Percentiles rank a stretch among this genome's conserved stretches.
phyloP scores from a whole-genome alignment of 495 filamentous ascomycete genomes.

The Amniculicola lignicola region DNA sequence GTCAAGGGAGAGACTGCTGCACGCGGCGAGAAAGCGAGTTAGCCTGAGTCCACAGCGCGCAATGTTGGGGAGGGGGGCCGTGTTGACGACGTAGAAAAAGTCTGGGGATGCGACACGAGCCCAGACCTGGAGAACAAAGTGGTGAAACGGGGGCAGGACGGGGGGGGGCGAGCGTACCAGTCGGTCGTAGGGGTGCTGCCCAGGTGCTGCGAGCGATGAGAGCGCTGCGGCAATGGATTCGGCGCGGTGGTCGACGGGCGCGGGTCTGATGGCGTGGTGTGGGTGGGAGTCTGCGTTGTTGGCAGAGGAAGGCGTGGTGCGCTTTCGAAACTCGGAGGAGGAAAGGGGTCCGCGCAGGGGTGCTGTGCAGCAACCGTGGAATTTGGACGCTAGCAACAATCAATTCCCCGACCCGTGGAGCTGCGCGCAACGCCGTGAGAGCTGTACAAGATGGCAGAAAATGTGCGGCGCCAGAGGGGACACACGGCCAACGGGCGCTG shows the following conservation, averaged over 20 bases:
- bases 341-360: conserved; percentile 33
- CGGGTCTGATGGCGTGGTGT: conserved; percentile 5
- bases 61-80: background rate
- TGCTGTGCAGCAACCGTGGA: conserved; percentile 21
- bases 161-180: conserved; percentile 29
- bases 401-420: conserved; percentile 13
- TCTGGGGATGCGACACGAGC: conserved; percentile 24
- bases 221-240: conserved; percentile 21
- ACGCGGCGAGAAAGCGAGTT: conserved; percentile 2
- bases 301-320: conserved; percentile 32
- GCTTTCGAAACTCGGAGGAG: conserved; percentile 17
- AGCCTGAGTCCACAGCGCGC: conserved; percentile 1
- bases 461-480: too few species aligned
- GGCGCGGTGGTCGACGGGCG: background rate
- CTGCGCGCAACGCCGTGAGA: too few species aligned
- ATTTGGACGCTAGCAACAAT: conserved; percentile 18
- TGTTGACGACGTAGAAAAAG: conserved; percentile 19
- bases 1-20: conserved; percentile 33
- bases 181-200: conserved; percentile 28
- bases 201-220: conserved; percentile 27
- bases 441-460: too few species aligned
- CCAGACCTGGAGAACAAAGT: conserved; percentile 17
- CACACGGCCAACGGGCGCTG: background rate
- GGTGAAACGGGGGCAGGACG: conserved; percentile 19
- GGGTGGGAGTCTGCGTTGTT: conserved; percentile 26